Evolutionary conservation across 176 grass and related monocot genomes (phyloP), one percentile per base, ranked within the genome.

Genomic region (Guadua angustifolia): DNA sequence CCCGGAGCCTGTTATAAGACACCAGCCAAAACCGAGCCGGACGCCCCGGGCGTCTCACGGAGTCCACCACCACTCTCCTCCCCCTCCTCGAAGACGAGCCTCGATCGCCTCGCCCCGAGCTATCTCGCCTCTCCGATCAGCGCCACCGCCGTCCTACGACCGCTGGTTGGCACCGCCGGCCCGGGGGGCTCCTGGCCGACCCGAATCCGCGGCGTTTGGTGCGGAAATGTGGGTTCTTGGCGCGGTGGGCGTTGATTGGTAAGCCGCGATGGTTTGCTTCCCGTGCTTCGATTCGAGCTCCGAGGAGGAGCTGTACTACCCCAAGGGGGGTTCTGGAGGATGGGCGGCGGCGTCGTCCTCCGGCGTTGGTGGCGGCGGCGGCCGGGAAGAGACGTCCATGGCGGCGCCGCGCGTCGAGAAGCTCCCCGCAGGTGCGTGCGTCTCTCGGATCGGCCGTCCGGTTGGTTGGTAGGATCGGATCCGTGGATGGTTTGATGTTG

Each of bases 221-320:
- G 73, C 32, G 33, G 79, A 62, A 92, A 92, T 89, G 87, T 84
- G 79, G 82, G 82, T 71, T 66, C 69, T 46, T 18, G 53, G 38
- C 45, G 74, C 59, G 26, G 63, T 21, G 69, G 43, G 77, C 25
- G 82, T 56, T 81, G 47, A 42, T 69, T 33, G 25, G 21, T 22
- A 22, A 15, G 63, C 52, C 18, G 52, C 46, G 79, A 98, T 98
- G 95, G 88, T 88, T 74, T 98, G 95, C 80, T 98, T 93, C 86
- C 57, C 92, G 84, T 98, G 95, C 89, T 95, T 98, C 85, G 85
- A 75, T 78, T 85, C 88, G 49, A 35, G 78, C 50, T 65, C 77
- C 77, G 85, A 76, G 51, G 89, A 83, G 67, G 64, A 75, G 71
- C 73, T 86, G 44, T 71, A 74, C 88, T 60, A 82, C 75, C 33